Percentiles rank a stretch among this genome's conserved stretches.
Evolutionary conservation across 306 rosid species (phyloP).

Genomic region (Casuarina cunninghamiana): DNA sequence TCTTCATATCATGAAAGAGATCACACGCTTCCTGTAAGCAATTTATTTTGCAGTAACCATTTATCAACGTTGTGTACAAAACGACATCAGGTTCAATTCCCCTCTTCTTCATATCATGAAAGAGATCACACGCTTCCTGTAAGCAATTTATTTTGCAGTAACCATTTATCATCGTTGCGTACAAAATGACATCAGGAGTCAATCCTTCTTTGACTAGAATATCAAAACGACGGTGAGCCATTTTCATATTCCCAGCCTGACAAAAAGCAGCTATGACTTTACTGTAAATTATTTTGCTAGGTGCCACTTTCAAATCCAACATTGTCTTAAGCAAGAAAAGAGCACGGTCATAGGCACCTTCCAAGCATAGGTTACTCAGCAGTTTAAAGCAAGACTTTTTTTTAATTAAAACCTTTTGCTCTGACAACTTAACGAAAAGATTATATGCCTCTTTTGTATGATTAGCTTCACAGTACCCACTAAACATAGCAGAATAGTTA

Average conservation of each 20-base stretch:
- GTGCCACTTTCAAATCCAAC: constrained; percentile 49
- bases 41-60: no score
- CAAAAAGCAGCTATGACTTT: constrained; percentile 65
- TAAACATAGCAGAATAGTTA: constrained; percentile 62
- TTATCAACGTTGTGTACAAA: no score
- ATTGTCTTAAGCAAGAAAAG: constrained; percentile 40
- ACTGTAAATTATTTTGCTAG: constrained; percentile 45
- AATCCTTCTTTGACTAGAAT: constrained; percentile 40
- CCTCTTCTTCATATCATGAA: constrained; percentile 62
- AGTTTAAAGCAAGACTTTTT: constrained; percentile 46
- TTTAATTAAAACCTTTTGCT: constrained; percentile 40
- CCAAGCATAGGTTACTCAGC: constrained; percentile 54
- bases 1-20: no score
- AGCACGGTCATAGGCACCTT: constrained; percentile 40
- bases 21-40: no score
- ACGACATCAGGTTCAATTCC: constrained; percentile 66
- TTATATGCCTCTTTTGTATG: constrained; percentile 42
- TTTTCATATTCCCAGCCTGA: constrained; percentile 46
- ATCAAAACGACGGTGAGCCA: constrained; percentile 50
- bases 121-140: constrained; percentile 58
- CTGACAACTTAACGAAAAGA: constrained; percentile 46
- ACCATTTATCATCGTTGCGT: constrained; percentile 73
- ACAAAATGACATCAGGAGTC: constrained; percentile 60
- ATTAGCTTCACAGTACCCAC: constrained; percentile 70
- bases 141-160: constrained; percentile 59